Percentiles rank a stretch among this genome's conserved stretches.
These are phyloP conservation scores for Fallopia convolvulus DNA, from an alignment of 148 eudicot genomes.

Conservation along the genomic window DNA sequence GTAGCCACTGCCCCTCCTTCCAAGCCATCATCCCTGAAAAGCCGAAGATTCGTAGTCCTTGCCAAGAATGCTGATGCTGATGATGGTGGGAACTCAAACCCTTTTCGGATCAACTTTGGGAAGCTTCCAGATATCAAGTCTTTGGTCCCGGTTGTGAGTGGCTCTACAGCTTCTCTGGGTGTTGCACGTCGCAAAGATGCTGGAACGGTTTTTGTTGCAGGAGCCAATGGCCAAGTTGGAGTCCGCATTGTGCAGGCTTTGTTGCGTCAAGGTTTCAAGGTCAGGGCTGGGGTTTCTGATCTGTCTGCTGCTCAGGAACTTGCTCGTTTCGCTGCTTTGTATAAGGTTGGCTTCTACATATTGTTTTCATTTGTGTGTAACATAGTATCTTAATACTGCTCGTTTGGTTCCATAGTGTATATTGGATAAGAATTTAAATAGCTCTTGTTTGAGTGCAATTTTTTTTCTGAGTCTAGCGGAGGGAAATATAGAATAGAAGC, in stretches of 20 bases:
- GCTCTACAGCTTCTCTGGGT: conserved; percentile 27
- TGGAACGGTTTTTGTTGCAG: conserved; percentile 86
- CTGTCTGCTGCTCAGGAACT: conserved; percentile 79
- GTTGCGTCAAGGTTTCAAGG: conserved; percentile 64
- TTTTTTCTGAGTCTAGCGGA: no score
- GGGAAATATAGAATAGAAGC: no score
- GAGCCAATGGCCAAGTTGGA: conserved; percentile 77
- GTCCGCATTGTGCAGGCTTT: conserved; percentile 58
- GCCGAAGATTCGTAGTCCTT: conserved; percentile 24
- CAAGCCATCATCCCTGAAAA: neutral
- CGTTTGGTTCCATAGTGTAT: no score
- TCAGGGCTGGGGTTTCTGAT: conserved; percentile 90
- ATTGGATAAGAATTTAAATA: no score
- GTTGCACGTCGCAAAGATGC: conserved; percentile 54
- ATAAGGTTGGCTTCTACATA: conserved; percentile 47
- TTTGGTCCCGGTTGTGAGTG: conserved; percentile 49
- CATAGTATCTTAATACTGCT: neutral
- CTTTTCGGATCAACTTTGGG: conserved; percentile 48
- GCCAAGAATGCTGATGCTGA: conserved; percentile 29
- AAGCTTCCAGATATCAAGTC: conserved; percentile 55
- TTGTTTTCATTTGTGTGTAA: neutral
- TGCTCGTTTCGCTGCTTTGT: conserved; percentile 65
- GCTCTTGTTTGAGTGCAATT: no score
- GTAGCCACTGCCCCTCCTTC: conserved; percentile 42
- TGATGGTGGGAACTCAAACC: conserved; percentile 20